A percentile compares a stretch with the other conserved stretches of the same genome.
phyloP scores from a whole-genome alignment of 1,284 basidiomycete genomes.

The Somion occarium region DNA sequence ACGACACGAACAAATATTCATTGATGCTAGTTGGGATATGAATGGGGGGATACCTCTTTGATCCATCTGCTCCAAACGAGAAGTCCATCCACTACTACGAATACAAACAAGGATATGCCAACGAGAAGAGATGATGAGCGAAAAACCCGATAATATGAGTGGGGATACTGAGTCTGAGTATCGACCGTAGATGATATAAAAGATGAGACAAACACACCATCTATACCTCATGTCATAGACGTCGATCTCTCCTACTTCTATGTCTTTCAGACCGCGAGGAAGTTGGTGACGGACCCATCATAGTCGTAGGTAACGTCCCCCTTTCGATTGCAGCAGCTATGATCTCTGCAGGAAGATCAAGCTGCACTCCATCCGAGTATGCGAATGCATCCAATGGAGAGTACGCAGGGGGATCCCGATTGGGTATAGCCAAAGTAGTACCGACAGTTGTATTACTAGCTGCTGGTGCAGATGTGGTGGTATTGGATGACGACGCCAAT shows the following conservation, averaged over 20 bases:
- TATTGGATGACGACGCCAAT: slow-evolving; percentile 38
- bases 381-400: slow-evolving; percentile 76
- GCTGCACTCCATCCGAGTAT: slow-evolving; percentile 76
- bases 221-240: slow-evolving; percentile 16
- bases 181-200: slow-evolving; percentile 1
- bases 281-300: slow-evolving; percentile 43
- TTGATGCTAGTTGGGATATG: background rate
- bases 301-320: slow-evolving; percentile 49
- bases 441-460: slow-evolving; percentile 11
- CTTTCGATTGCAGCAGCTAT: slow-evolving; percentile 77
- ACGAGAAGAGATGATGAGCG: background rate
- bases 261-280: slow-evolving; percentile 49
- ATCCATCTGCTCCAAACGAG: background rate
- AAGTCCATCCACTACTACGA: background rate
- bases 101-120: background rate
- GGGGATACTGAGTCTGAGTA: background rate
- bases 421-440: slow-evolving; percentile 15
- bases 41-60: background rate
- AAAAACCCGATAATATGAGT: background rate
- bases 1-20: background rate
- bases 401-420: slow-evolving; percentile 68
- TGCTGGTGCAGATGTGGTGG: slow-evolving; percentile 14
- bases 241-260: slow-evolving; percentile 47
- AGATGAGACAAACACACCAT: slow-evolving; percentile 19
- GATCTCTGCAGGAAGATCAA: slow-evolving; percentile 78